These are phyloP conservation scores for Flaveria floridana DNA, from an alignment of 140 eudicot genomes.

Conservation along the genomic window DNA sequence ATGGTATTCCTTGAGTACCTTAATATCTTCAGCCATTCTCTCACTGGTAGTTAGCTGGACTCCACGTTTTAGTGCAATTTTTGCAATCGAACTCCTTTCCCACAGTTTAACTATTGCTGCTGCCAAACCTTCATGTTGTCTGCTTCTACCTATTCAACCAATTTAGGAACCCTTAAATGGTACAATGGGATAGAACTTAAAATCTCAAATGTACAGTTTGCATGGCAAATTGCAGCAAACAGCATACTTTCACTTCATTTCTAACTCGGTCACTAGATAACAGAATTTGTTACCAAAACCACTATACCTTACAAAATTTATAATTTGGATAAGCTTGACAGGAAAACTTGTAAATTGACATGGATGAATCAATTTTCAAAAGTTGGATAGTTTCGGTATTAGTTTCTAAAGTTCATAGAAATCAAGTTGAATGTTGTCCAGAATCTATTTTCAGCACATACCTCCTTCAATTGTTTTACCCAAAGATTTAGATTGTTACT, in stretches of 20 bases:
- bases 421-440: not conserved
- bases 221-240: not conserved
- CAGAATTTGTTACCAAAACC: not conserved
- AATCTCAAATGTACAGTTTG: not conserved
- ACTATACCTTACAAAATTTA: not conserved
- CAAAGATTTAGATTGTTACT: not conserved
- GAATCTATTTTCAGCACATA: not conserved
- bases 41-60: slow-evolving; percentile 92
- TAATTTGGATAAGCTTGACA: not conserved
- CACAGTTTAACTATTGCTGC: slow-evolving; percentile 74
- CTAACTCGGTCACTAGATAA: not conserved
- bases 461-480: not conserved
- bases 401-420: not conserved
- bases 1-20: slow-evolving; percentile 47
- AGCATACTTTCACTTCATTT: slow-evolving; percentile 7
- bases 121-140: slow-evolving; percentile 92
- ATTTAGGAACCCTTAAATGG: not conserved
- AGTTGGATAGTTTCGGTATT: not conserved
- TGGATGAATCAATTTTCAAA: not conserved
- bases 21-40: slow-evolving; percentile 94
- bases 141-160: slow-evolving; percentile 77
- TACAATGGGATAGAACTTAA: not conserved
- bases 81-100: slow-evolving; percentile 83
- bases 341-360: not conserved
- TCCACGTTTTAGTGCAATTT: slow-evolving; percentile 85